phyloP scores from a whole-genome alignment of 2,329 filamentous ascomycete species.

The Penicillium janthinellum region DNA sequence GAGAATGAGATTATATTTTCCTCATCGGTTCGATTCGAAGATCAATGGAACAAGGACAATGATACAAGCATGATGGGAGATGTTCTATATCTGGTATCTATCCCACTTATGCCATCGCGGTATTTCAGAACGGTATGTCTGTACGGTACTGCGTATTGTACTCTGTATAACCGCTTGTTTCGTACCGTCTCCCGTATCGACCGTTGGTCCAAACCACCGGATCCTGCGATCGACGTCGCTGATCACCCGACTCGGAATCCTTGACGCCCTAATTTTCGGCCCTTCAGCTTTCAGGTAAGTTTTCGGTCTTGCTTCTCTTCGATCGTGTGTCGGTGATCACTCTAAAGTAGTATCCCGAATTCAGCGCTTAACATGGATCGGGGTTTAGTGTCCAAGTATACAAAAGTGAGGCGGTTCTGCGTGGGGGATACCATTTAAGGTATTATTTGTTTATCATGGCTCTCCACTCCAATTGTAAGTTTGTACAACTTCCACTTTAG shows the following conservation, averaged over 20 bases:
- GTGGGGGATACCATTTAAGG: background rate
- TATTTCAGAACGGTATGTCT: too few relatives aligned
- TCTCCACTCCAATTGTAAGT: background rate
- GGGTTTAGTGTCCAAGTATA: background rate
- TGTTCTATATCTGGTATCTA: too few relatives aligned
- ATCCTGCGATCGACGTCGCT: conserved; percentile 21
- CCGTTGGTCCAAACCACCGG: conserved; percentile 25
- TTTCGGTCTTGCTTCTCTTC: background rate
- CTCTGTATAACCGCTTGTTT: background rate
- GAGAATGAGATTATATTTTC: background rate
- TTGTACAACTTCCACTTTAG: background rate
- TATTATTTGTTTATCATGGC: background rate
- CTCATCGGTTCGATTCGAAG: background rate
- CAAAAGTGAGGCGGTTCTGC: background rate
- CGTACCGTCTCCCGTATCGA: conserved; percentile 1
- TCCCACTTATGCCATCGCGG: too few relatives aligned
- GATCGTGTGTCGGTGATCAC: background rate
- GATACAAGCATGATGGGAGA: background rate
- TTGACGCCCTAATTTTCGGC: conserved; percentile 15
- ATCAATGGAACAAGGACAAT: background rate
- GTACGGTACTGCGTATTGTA: background rate
- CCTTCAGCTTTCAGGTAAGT: background rate
- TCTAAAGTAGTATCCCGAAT: background rate
- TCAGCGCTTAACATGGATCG: background rate
- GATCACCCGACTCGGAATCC: conserved; percentile 13